Percentiles rank a stretch among this genome's conserved stretches.
phyloP scores from a whole-genome alignment of 1,284 basidiomycete genomes.

The Ceratobasidium sp. region DNA sequence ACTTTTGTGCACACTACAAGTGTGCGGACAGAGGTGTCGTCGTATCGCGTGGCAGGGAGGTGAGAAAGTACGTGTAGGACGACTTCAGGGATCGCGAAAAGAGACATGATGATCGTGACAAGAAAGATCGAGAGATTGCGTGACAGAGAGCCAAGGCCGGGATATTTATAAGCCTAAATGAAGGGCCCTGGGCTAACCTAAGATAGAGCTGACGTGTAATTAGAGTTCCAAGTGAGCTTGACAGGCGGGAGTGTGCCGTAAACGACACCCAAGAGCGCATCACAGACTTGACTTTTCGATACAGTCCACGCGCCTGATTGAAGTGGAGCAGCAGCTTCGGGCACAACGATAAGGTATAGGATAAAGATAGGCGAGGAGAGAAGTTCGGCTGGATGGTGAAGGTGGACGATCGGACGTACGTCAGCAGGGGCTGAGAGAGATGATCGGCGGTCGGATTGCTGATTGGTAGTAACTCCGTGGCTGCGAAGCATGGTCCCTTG shows the following conservation, averaged over 20 bases:
- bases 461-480: neutral
- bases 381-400: neutral
- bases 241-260: no score
- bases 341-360: neutral
- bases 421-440: neutral
- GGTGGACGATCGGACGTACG: neutral
- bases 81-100: conserved; percentile 27
- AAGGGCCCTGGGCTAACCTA: neutral
- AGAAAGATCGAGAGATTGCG: neutral
- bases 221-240: neutral
- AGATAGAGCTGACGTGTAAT: neutral
- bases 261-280: no score
- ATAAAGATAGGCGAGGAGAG: conserved; percentile 6
- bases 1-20: conserved; percentile 9
- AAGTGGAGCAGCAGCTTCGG: conserved; percentile 7
- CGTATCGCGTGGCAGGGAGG: conserved; percentile 1
- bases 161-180: conserved; percentile 6
- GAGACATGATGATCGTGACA: neutral
- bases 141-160: neutral
- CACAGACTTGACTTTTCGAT: no score
- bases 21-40: conserved; percentile 22
- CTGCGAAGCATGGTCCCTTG: no score
- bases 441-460: neutral
- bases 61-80: neutral
- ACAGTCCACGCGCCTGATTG: conserved; percentile 1